Conservation (phyloP, 768 basidiomycete genomes). For the Boletus tylopilopsis region DNA sequence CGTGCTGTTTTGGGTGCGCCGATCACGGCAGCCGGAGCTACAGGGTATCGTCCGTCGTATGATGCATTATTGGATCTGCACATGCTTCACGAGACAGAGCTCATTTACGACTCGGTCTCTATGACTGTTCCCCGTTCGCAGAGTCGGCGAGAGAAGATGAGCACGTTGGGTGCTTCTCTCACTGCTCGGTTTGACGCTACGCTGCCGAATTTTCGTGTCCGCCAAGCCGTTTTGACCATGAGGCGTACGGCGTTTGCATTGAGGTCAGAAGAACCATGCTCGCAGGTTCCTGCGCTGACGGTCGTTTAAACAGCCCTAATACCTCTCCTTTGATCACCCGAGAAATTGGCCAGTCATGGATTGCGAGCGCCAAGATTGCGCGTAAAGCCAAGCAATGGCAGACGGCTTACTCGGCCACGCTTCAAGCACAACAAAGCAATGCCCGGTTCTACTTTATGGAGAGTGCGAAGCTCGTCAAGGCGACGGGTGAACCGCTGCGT, state of each 20-base stretch:
- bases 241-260: conserved; percentile 79
- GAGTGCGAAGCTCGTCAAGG: conserved; percentile 81
- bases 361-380: conserved; percentile 92
- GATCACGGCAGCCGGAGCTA: conserved; percentile 74
- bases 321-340: conserved; percentile 39
- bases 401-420: conserved; percentile 92
- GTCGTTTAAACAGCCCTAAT: conserved; percentile 2
- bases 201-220: conserved; percentile 81
- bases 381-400: conserved; percentile 94
- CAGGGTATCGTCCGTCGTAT: conserved; percentile 84
- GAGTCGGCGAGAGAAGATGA: conserved; percentile 39
- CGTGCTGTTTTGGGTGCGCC: conserved; percentile 72
- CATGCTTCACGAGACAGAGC: conserved; percentile 78
- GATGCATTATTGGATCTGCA: conserved; percentile 85
- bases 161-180: conserved; percentile 38
- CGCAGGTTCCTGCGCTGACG: conserved; percentile 7
- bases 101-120: conserved; percentile 48
- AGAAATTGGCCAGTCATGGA: conserved; percentile 84
- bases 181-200: conserved; percentile 68
- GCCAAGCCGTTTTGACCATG: conserved; percentile 88
- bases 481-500: conserved; percentile 73
- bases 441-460: conserved; percentile 82
- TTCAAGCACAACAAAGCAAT: conserved; percentile 79
- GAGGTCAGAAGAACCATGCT: conserved; percentile 43
- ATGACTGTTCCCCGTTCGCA: conserved; percentile 39